Evolutionary conservation across 2,329 filamentous ascomycete genomes (phyloP).

Genomic region (Simplicillium sp.): DNA sequence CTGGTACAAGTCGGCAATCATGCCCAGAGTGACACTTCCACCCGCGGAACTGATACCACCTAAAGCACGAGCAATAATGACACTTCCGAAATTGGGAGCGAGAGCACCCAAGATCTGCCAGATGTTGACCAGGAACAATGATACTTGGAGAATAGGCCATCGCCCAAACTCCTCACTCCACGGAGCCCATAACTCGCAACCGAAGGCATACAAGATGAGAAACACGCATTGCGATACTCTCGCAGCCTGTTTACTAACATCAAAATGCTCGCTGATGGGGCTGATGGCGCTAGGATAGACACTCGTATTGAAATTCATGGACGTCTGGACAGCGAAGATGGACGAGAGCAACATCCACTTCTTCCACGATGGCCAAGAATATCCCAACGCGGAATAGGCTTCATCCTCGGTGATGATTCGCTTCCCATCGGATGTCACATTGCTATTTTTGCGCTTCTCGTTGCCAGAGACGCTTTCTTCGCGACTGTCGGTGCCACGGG

Average conservation of each 20-base stretch:
- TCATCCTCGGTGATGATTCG: slow-evolving; percentile 35
- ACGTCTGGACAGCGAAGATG: slow-evolving; percentile 42
- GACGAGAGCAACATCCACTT: slow-evolving; percentile 43
- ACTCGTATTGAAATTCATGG: slow-evolving; percentile 47
- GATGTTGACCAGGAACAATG: slow-evolving; percentile 41
- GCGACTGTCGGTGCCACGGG: background rate
- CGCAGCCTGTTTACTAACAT: slow-evolving; percentile 33
- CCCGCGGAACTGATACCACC: slow-evolving; percentile 54
- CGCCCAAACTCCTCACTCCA: slow-evolving; percentile 45
- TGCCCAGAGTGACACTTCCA: slow-evolving; percentile 54
- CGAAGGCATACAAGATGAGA: slow-evolving; percentile 41
- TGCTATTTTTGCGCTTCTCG: slow-evolving; percentile 1
- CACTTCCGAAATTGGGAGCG: slow-evolving; percentile 27
- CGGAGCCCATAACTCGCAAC: slow-evolving; percentile 42
- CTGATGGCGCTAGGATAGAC: slow-evolving; percentile 39
- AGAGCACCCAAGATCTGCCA: slow-evolving; percentile 38
- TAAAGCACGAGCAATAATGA: slow-evolving; percentile 32
- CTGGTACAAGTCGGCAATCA: slow-evolving; percentile 54
- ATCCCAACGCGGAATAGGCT: slow-evolving; percentile 35
- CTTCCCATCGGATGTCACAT: slow-evolving; percentile 17
- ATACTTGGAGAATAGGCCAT: slow-evolving; percentile 35
- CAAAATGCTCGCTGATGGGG: slow-evolving; percentile 33
- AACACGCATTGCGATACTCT: slow-evolving; percentile 38
- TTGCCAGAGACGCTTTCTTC: background rate
- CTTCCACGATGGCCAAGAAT: slow-evolving; percentile 31